Evolutionary conservation across 768 basidiomycete genomes (phyloP).

Genomic region (Wakefieldia striispora): DNA sequence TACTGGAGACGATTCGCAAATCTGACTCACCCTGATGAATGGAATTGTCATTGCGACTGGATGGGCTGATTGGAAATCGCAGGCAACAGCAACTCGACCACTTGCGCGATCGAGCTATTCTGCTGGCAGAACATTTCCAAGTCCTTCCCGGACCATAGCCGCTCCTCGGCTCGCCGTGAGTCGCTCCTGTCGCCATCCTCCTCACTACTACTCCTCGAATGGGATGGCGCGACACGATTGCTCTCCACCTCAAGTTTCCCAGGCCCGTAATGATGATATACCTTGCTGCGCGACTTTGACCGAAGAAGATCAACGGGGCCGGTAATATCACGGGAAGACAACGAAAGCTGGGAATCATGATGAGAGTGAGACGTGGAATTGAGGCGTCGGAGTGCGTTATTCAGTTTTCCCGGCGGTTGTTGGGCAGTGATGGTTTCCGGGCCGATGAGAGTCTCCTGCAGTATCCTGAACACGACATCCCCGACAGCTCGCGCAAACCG

Average conservation of each 20-base stretch:
- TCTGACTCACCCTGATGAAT: slow-evolving; percentile 24
- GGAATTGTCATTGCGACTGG: slow-evolving; percentile 19
- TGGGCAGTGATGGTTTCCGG: slow-evolving; percentile 23
- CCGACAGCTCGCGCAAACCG: slow-evolving; percentile 66
- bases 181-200: slow-evolving; percentile 32
- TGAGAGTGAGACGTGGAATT: slow-evolving; percentile 11
- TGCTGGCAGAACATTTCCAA: slow-evolving; percentile 83
- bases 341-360: slow-evolving; percentile 25
- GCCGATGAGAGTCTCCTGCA: slow-evolving; percentile 80
- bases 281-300: slow-evolving; percentile 68
- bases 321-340: slow-evolving; percentile 22
- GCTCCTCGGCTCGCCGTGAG: slow-evolving; percentile 42
- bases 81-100: slow-evolving; percentile 64
- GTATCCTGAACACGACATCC: slow-evolving; percentile 73
- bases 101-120: slow-evolving; percentile 80
- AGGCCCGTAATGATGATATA: slow-evolving; percentile 61
- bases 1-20: not conserved
- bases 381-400: slow-evolving; percentile 36
- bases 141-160: slow-evolving; percentile 78
- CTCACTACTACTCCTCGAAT: slow-evolving; percentile 30
- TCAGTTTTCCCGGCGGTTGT: slow-evolving; percentile 29
- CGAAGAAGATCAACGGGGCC: slow-evolving; percentile 45
- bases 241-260: slow-evolving; percentile 65
- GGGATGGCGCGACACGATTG: slow-evolving; percentile 17
- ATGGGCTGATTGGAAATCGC: slow-evolving; percentile 41